phyloP scores from a whole-genome alignment of 2,329 filamentous ascomycete genomes.

The Fusarium brachygibbosum region DNA sequence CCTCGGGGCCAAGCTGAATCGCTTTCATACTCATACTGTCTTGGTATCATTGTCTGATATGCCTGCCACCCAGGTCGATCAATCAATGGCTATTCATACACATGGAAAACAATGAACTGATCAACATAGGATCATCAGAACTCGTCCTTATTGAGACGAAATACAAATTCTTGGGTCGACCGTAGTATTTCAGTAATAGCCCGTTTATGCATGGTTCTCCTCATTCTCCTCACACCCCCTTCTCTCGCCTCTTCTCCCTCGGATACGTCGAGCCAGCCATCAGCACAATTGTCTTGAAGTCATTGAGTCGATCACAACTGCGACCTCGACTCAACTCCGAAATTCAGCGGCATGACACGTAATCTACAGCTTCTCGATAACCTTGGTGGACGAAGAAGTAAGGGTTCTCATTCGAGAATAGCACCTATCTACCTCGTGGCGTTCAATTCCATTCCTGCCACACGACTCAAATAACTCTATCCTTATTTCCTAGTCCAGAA shows the following conservation, averaged over 20 bases:
- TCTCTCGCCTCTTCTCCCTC: conserved; percentile 14
- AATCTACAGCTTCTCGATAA: conserved; percentile 11
- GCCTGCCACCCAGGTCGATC: background rate
- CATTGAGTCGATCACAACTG: conserved; percentile 8
- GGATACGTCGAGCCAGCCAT: conserved; percentile 17
- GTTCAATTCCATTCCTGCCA: conserved; percentile 30
- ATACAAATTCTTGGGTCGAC: background rate
- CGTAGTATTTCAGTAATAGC: background rate
- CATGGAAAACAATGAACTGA: conserved; percentile 13
- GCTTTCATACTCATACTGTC: background rate
- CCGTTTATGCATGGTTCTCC: background rate
- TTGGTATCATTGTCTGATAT: conserved; percentile 11
- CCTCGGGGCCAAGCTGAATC: conserved; percentile 11
- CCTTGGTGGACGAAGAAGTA: background rate
- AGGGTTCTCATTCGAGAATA: background rate
- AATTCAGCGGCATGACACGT: conserved; percentile 22
- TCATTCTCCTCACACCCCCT: conserved; percentile 15
- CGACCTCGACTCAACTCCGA: conserved; percentile 8
- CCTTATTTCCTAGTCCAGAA: conserved; percentile 12
- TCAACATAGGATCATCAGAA: conserved; percentile 2
- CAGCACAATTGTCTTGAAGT: conserved; percentile 24
- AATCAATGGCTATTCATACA: background rate
- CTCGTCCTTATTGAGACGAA: background rate
- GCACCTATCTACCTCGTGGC: conserved; percentile 14
- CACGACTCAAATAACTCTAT: conserved; percentile 20